Evolutionary conservation across 176 grass and related monocot species (phyloP), one percentile per base, ranked within the genome.

Genomic region (Musa beccarii): DNA sequence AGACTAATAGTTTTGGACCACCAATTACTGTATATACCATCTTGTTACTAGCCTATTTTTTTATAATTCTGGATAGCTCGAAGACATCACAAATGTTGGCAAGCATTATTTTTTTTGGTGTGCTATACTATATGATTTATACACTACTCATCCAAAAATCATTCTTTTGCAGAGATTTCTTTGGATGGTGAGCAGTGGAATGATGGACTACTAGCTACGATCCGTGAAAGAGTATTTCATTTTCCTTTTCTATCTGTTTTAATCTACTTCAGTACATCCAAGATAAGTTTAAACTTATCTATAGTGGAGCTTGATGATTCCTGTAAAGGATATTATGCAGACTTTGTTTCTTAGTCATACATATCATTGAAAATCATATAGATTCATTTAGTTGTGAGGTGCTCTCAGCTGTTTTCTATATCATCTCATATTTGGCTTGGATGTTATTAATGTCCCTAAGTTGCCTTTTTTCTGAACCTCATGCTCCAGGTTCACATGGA

Each of bases 401-500:
- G 15, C 15, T 43, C 4, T 43, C 34, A 43, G 34, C 34, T 43
- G 34, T 43, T 43, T 43, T 43, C 34, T 43, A 43, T 43, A 43
- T 43, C 34, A 43, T 62, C 20, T 62, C 20, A 17, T 8, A 5
- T 13, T 62, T 68, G 22, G 12, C n/a, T 55, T 14, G 51, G 14
- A 56, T 74, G 29, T 74, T 12, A 52, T 19, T 20, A 9, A 12
- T 71, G 16, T 2, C 1, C 51, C 11, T 12, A 12, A 25, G 25
- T 1, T 55, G 54, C 1, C 26, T 2, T n/a, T 25, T 54, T 5
- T 73, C 11, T 55, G 54, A 73, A 78, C 80, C 66, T 85, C 66
- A 17, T 90, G 80, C 74, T 84, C 70, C 85, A 97, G 93, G 93
- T 97, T 71, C 93, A 97, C 89, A 90, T 97, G 83, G 90, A 97